phyloP scores from a whole-genome alignment of 169 alveolate genomes.

The Hepatocystis sp. region DNA sequence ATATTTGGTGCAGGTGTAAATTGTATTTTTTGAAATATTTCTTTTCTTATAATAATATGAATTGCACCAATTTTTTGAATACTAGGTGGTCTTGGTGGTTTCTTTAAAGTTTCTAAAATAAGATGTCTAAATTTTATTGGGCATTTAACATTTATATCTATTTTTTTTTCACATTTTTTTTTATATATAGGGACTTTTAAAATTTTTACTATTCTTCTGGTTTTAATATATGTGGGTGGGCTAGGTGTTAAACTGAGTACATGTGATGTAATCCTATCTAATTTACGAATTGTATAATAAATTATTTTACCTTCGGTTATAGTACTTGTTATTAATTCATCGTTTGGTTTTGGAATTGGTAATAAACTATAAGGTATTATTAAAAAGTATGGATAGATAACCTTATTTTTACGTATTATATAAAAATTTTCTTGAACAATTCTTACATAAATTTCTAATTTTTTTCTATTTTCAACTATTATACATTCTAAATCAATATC shows the following conservation, averaged over 20 bases:
- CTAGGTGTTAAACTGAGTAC: conserved; percentile 1
- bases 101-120: conserved; percentile 2
- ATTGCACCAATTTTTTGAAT: neutral
- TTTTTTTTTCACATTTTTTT: conserved; percentile 14
- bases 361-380: conserved; percentile 27
- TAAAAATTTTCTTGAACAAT: conserved; percentile 18
- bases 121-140: conserved; percentile 14
- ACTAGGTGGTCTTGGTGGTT: neutral
- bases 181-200: conserved; percentile 39
- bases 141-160: neutral
- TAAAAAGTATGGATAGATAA: conserved; percentile 1
- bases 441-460: conserved; percentile 12
- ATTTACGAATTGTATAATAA: conserved; percentile 7
- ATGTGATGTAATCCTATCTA: neutral
- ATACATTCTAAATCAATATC: conserved; percentile 41
- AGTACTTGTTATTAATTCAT: conserved; percentile 20
- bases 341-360: conserved; percentile 55
- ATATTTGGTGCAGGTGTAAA: no score
- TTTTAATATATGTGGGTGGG: conserved; percentile 2
- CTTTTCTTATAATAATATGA: conserved; percentile 35
- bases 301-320: conserved; percentile 13
- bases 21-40: no score
- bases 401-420: conserved; percentile 20
- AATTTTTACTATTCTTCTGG: conserved; percentile 34
- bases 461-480: conserved; percentile 7